Base-by-base conservation (phyloP, 306 rosid genomes). In the Oemleria cerasiformis region DNA sequence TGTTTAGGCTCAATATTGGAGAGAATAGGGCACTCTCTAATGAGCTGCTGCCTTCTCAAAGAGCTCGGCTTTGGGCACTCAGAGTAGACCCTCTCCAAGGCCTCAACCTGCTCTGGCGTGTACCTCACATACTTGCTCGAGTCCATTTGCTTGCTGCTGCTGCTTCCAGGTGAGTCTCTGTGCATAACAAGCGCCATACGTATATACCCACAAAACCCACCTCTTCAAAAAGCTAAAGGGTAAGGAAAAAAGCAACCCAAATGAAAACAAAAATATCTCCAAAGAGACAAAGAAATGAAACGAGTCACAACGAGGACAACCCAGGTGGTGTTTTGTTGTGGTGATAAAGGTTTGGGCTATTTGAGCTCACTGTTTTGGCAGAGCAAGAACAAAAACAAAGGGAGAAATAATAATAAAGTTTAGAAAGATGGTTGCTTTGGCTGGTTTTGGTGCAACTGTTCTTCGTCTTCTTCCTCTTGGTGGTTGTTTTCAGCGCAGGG, bases 61-160 rank as follows among this genome's bases (percentile, higher is more conserved):
- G 98, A 94, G 78, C 95, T 88, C 4, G 98, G 98, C 83, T 94
- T 94, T 1, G 98, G 98, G 60, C 98, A 94, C 75, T 94, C 98
- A 0, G 95, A 21, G 82, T 94, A 94, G 13, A 94, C 98, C 75
- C 97, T 91, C 75, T 94, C 98, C 86, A 91, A 79, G 16, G 98
- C 96, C 75, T 94, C 98, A 3, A 94, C 98, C 57, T 94, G 98
- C 72, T 94, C 97, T 20, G 98, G 96, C 0, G 98, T 94, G 58
- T 94, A 94, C 77, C 98, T 81, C 43, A 94, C 98, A 63, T 94
- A 94, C 88, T 94, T 94, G 77, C 89, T 89, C 0, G 88, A 41
- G 74, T 91, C 98, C 98, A 94, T 94, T 39, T 83, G 92, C 51
- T 81, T 81, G 23, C 74, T 77, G 36, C 75, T 73, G 34, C 45